phyloP scores from a whole-genome alignment of 2,329 filamentous ascomycete species.

The Alternaria sp. region DNA sequence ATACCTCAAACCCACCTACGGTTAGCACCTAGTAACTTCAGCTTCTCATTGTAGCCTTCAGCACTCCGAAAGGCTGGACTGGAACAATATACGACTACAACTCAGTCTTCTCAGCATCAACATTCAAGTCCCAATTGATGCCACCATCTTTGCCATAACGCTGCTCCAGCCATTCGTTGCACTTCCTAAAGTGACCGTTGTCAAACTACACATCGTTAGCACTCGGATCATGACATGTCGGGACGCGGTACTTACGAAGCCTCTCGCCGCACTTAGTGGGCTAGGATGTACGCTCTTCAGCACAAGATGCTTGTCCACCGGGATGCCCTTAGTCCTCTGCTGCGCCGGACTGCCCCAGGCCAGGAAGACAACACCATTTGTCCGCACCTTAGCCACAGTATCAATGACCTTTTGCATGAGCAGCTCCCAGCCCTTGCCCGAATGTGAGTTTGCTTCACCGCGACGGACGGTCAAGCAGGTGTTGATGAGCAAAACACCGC shows the following conservation, averaged over 20 bases:
- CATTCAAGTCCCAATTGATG: conserved; percentile 82
- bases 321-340: conserved; percentile 77
- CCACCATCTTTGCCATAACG: conserved; percentile 80
- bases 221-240: neutral
- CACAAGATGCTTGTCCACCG: conserved; percentile 77
- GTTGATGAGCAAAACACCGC: conserved; percentile 91
- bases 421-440: conserved; percentile 87
- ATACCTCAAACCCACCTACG: neutral
- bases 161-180: conserved; percentile 82
- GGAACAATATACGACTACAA: neutral
- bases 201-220: conserved; percentile 64
- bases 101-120: conserved; percentile 45
- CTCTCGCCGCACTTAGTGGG: conserved; percentile 81
- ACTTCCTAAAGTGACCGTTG: conserved; percentile 79
- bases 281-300: conserved; percentile 90
- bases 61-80: neutral
- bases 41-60: no score
- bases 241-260: conserved; percentile 66
- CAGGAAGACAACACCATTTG: conserved; percentile 87
- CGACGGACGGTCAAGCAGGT: conserved; percentile 93
- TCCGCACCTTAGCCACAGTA: conserved; percentile 77
- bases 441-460: conserved; percentile 85
- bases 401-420: conserved; percentile 95
- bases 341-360: conserved; percentile 91
- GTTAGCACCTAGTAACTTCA: no score